Percentiles rank a stretch among this genome's conserved stretches.
Conservation (phyloP, 2,329 filamentous ascomycete genomes). For the Penicillium hordei region DNA sequence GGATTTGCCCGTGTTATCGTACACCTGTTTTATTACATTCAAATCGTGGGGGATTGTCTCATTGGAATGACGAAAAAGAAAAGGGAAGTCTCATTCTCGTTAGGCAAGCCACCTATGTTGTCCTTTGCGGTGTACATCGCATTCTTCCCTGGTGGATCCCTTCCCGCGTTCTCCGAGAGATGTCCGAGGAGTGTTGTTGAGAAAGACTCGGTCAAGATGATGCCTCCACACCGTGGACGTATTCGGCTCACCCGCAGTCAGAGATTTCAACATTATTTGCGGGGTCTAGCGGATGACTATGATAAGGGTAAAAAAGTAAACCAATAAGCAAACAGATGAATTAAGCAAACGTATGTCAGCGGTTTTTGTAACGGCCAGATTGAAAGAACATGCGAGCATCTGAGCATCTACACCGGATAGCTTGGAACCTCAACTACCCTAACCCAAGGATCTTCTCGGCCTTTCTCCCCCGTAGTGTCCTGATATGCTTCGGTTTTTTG, state of each 20-base stretch:
- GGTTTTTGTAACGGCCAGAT: background rate
- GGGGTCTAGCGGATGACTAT: background rate
- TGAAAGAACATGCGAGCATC: background rate
- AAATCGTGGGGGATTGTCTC: background rate
- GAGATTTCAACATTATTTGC: slow-evolving; percentile 2
- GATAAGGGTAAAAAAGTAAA: background rate
- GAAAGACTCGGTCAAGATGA: background rate
- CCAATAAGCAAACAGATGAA: background rate
- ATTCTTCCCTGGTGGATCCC: background rate
- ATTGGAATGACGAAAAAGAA: background rate
- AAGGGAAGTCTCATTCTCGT: background rate
- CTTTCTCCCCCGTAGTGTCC: background rate
- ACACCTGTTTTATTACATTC: background rate
- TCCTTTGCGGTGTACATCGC: background rate
- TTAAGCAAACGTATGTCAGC: background rate
- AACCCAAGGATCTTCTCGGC: background rate
- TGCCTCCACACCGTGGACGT: background rate
- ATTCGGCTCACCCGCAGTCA: slow-evolving; percentile 1
- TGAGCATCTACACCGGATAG: background rate
- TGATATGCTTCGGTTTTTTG: background rate
- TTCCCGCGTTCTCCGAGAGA: background rate
- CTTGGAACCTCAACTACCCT: background rate
- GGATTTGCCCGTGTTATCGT: background rate
- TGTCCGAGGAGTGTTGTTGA: background rate
- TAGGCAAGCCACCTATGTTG: background rate